Conservation (phyloP, 208 protist genomes). For the Leishmania arabica region DNA sequence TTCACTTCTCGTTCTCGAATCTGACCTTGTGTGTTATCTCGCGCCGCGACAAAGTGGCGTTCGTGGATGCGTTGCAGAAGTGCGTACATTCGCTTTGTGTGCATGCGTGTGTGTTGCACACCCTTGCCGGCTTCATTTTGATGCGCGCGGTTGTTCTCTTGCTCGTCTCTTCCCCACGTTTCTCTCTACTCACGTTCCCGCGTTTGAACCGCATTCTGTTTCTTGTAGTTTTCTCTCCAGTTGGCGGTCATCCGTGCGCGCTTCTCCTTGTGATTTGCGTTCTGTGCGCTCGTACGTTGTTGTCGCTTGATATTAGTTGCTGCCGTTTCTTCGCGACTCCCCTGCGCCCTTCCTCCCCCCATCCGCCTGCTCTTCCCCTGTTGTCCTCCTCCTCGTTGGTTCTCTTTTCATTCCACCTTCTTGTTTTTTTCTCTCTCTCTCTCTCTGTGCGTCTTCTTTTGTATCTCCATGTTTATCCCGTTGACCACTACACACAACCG, state of each 20-base stretch:
- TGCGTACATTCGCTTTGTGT: not conserved
- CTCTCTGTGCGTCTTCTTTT: not conserved
- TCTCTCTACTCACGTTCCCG: not conserved
- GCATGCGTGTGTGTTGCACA: not conserved
- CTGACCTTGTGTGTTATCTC: not conserved
- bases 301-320: not conserved
- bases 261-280: not conserved
- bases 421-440: not conserved
- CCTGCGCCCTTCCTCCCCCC: constrained; percentile 4
- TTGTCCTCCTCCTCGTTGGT: not conserved
- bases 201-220: not conserved
- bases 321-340: not conserved
- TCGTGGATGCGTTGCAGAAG: not conserved
- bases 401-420: constrained; percentile 4
- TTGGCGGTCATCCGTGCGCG: not conserved
- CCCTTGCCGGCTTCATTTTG: not conserved
- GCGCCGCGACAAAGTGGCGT: not conserved
- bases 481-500: not conserved
- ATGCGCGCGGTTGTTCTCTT: not conserved
- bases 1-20: not conserved
- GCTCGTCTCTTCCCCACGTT: not conserved
- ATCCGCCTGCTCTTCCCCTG: not conserved
- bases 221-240: not conserved
- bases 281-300: not conserved
- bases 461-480: not conserved